Percentiles rank a stretch among this genome's conserved stretches.
Conservation (phyloP, 306 rosid genomes). For the Cercis canadensis region DNA sequence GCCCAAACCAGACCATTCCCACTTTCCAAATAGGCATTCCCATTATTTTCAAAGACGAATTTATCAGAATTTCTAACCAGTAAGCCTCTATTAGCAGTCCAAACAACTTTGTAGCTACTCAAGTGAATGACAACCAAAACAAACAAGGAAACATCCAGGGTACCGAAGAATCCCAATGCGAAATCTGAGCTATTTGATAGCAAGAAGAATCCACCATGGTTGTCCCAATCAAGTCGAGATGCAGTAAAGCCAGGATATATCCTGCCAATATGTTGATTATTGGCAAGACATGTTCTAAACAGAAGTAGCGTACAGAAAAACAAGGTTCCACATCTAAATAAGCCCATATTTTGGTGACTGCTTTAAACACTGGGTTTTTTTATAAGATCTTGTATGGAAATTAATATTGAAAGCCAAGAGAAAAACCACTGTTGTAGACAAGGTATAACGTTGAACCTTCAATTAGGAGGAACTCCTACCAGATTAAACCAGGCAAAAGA, state of each 20-base stretch:
- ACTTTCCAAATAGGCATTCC: slow-evolving; percentile 59
- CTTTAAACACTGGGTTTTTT: slow-evolving; percentile 17
- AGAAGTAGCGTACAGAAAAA: slow-evolving; percentile 43
- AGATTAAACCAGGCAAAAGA: too few relatives aligned
- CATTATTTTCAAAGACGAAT: slow-evolving; percentile 64
- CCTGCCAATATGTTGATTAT: slow-evolving; percentile 42
- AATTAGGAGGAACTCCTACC: too few relatives aligned
- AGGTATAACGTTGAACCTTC: too few relatives aligned
- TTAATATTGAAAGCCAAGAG: not conserved
- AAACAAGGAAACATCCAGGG: slow-evolving; percentile 64
- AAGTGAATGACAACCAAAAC: slow-evolving; percentile 68
- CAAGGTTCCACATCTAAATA: slow-evolving; percentile 35
- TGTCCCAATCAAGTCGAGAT: slow-evolving; percentile 58
- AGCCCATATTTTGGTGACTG: slow-evolving; percentile 38
- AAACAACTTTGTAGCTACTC: slow-evolving; percentile 55
- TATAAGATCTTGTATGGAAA: not conserved
- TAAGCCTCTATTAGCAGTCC: slow-evolving; percentile 79
- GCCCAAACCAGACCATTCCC: slow-evolving; percentile 63
- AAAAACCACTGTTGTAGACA: not conserved
- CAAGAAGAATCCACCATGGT: slow-evolving; percentile 67
- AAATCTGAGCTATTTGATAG: slow-evolving; percentile 66
- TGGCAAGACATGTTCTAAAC: slow-evolving; percentile 48
- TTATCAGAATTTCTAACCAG: slow-evolving; percentile 65
- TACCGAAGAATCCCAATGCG: slow-evolving; percentile 69
- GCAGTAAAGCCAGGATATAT: slow-evolving; percentile 64